Base-by-base conservation (phyloP, 2,329 filamentous ascomycete genomes). In the Blastomyces gilchristii region DNA sequence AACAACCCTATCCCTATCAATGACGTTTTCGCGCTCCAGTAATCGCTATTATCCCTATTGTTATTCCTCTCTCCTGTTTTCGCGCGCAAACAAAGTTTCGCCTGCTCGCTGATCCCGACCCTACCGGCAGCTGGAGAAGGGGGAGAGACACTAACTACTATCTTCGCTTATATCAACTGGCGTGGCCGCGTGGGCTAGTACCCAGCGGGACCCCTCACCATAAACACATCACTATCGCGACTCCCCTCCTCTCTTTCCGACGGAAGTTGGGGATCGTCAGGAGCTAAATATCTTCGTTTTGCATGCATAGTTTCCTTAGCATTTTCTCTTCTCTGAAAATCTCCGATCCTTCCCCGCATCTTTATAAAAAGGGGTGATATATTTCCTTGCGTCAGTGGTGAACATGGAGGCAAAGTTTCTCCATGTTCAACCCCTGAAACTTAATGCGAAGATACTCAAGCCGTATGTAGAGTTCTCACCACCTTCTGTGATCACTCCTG, bases 361-460 rank as follows among this genome's bases (percentile, higher is more conserved):
- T 25, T 57, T 41, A 41, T 22, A 57, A 34, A 34, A 59, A 37
- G 25, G 43, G 28, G 57, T 37, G 25, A 31, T n/a, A 7, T 41
- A 28, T 50, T 50, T 28, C 12, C 43, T 47, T 34, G 8, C 16
- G n/a, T 37, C 28, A 49, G 28, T 49, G 25, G 28, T 8, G 25
- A 59, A 31, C 43, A 59, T 59, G 57, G 39, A 59, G 14, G 39
- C 57, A 6, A 41, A n/a, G n/a, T 47, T 59, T 59, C 41, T 59
- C 57, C 41, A 47, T 59, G 18, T 37, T 45, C 39, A 49, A 59
- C 37, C 45, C 43, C 57, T 41, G 25, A 47, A 49, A 49, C 28
- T 59, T 6, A 59, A 59, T 12, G 41, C 57, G 34, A 59, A 59
- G 25, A 49, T 59, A 28, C 25, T 59, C 41, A 59, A 59, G 57